Evolutionary conservation across 768 basidiomycete genomes (phyloP).

Genomic region (Hericium coralloides): DNA sequence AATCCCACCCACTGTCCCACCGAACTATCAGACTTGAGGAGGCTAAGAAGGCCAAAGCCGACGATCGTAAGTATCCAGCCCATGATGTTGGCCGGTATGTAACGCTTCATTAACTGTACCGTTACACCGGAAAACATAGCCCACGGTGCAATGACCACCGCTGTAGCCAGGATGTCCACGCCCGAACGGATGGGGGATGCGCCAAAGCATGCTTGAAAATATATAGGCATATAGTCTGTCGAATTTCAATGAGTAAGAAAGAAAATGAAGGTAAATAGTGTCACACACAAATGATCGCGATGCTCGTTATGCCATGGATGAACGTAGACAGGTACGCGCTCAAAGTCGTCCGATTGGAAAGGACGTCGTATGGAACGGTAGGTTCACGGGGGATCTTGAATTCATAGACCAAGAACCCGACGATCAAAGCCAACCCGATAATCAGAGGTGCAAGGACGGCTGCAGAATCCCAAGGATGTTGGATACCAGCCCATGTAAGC

Average conservation of each 20-base stretch:
- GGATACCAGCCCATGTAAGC: constrained; percentile 19
- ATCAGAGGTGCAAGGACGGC: constrained; percentile 23
- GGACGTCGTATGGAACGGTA: not conserved
- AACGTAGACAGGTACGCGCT: constrained; percentile 5
- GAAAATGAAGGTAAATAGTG: not conserved
- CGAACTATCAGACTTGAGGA: constrained; percentile 5
- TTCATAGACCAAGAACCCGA: constrained; percentile 20
- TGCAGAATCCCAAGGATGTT: constrained; percentile 21
- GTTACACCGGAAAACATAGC: constrained; percentile 16
- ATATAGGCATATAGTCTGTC: constrained; percentile 20
- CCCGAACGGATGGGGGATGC: constrained; percentile 14
- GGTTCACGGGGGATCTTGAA: constrained; percentile 2
- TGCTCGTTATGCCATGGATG: constrained; percentile 10
- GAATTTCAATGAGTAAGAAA: not conserved
- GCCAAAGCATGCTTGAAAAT: constrained; percentile 22
- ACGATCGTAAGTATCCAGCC: constrained; percentile 15
- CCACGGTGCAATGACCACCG: constrained; percentile 17
- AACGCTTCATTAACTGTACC: constrained; percentile 15
- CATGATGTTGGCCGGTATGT: constrained; percentile 14
- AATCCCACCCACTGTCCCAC: constrained; percentile 9
- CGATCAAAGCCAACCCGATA: constrained; percentile 19
- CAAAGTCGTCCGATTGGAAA: constrained; percentile 21
- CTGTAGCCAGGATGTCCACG: constrained; percentile 10
- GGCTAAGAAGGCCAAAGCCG: constrained; percentile 13
- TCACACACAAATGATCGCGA: constrained; percentile 8